Evolutionary conservation across 805 yeast species (phyloP), one percentile per base, ranked within the genome.

Genomic region (Kodamaea restingae): DNA sequence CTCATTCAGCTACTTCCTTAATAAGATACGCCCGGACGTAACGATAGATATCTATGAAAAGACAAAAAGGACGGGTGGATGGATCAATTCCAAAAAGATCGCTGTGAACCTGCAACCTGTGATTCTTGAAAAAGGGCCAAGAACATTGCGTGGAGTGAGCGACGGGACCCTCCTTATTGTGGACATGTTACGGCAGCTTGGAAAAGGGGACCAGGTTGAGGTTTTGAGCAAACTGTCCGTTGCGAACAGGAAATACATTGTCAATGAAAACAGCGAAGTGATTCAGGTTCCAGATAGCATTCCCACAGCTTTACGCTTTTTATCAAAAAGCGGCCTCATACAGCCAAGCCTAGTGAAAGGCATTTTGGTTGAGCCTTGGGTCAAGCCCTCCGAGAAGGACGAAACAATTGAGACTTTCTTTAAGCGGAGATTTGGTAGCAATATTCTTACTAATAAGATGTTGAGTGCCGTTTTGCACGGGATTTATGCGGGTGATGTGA

Each of bases 391-490:
- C 30, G 15, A 48, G 4, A 35, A 38, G 2, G 97, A 90, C 54
- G 96, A 88, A 61, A 70, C 83, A 7, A 79, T 91, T 1, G 80
- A 76, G 32, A 65, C 73, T 2, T 87, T 88, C 51, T 56, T 90
- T 25, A 54, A 65, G 2, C 66, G 97, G 46, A 62, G 96, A 44
- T 81, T 88, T 55, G 90, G 90, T 2, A 52, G 47, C 7, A 65
- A 67, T 7, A 39, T 65, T 2, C 59, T 82, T 4, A 65, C 73
- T 3, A 64, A 63, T 41, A 80, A 85, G 36, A 61, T 91, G 10
- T 61, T 84, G 15, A 84, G 95, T 59, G 98, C 96, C 0, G 63
- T 88, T 3, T 68, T 84, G 56, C 88, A 88, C 53, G 98, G 98
- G 0, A 80, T 93, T 1, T 91, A 88, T 58, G 96, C 95, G 1